Evolutionary conservation across 345 rosid genomes (phyloP).

Genomic region (Limnanthes douglasii): DNA sequence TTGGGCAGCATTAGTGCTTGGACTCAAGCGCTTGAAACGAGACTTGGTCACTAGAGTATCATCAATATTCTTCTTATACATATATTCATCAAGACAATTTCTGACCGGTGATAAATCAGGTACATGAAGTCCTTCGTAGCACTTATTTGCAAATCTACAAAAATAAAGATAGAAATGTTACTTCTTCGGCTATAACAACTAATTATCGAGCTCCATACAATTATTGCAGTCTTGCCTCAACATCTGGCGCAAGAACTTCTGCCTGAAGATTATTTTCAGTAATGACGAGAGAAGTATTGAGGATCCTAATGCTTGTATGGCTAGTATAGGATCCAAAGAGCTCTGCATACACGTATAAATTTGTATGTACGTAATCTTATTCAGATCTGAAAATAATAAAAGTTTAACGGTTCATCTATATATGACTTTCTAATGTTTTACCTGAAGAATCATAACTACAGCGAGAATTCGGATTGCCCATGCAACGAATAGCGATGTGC

Average conservation of each 20-base stretch:
- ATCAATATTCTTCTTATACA: conserved; percentile 17
- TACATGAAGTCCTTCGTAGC: conserved; percentile 16
- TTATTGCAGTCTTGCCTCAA: conserved; percentile 28
- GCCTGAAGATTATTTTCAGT: conserved; percentile 24
- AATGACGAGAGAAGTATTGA: conserved; percentile 29
- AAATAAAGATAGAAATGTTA: too few species aligned
- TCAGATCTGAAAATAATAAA: too few species aligned
- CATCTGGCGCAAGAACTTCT: conserved; percentile 28
- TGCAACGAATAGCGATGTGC: conserved; percentile 59
- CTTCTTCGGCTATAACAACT: too few species aligned
- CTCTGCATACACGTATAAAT: conserved; percentile 34
- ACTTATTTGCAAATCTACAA: conserved; percentile 14
- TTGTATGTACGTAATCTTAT: too few species aligned
- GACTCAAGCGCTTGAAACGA: conserved; percentile 9
- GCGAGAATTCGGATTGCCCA: conserved; percentile 72
- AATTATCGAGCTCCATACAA: too few species aligned
- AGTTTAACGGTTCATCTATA: too few species aligned
- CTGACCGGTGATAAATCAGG: conserved; percentile 26
- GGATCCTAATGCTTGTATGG: conserved; percentile 39
- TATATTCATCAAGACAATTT: conserved; percentile 22
- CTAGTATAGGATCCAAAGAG: conserved; percentile 69
- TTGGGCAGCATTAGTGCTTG: conserved; percentile 18
- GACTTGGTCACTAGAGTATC: conserved; percentile 9
- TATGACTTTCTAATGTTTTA: too few species aligned
- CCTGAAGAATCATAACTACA: conserved; percentile 70